Conservation (phyloP, 2,329 filamentous ascomycete species). For the Ophiostoma sp. region DNA sequence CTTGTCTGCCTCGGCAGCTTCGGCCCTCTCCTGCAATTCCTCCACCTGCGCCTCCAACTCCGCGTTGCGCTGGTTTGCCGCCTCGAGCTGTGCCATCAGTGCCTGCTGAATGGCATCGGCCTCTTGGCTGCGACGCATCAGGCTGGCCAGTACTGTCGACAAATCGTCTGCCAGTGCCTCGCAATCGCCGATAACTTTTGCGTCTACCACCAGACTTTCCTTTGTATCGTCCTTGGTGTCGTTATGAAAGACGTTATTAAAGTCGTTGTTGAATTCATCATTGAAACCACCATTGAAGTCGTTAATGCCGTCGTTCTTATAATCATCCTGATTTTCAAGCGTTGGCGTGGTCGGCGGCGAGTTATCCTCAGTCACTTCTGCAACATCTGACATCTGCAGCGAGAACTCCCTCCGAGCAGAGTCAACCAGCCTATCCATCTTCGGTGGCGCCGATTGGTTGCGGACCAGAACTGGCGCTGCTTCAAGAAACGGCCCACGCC, state of each 20-base stretch:
- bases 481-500: constrained; percentile 4
- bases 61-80: constrained; percentile 45
- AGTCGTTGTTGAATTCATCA: too few species aligned
- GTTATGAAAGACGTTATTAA: background rate
- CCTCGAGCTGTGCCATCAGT: constrained; percentile 38
- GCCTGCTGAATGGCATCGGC: constrained; percentile 46
- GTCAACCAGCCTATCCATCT: background rate
- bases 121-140: constrained; percentile 55
- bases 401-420: background rate
- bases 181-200: constrained; percentile 27
- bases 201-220: background rate
- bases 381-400: background rate
- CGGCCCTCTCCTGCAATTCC: background rate
- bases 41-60: constrained; percentile 32
- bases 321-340: too few species aligned
- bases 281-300: background rate
- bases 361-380: background rate
- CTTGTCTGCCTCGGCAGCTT: background rate
- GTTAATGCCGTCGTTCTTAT: background rate
- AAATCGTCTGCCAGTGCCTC: constrained; percentile 48
- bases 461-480: constrained; percentile 16
- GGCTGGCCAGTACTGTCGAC: constrained; percentile 44
- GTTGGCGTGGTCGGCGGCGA: background rate
- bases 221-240: background rate
- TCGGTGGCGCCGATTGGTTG: constrained; percentile 1